Conservation (phyloP, 805 yeast species). For the Metschnikowia borealis region DNA sequence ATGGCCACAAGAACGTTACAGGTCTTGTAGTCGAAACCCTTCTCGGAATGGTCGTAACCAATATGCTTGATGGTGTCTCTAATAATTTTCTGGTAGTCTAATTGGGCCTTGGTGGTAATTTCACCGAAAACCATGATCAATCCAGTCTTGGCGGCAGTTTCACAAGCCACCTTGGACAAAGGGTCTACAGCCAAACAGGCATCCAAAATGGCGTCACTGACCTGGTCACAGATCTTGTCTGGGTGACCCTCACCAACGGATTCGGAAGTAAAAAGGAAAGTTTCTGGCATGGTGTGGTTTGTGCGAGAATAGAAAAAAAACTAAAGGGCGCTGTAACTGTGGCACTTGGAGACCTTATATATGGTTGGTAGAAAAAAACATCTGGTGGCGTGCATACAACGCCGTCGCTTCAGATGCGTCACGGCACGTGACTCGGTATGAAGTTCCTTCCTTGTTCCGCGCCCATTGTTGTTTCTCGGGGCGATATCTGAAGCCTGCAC, state of each 20-base stretch:
- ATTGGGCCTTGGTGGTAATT: slow-evolving; percentile 92
- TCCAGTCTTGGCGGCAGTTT: slow-evolving; percentile 98
- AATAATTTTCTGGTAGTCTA: slow-evolving; percentile 95
- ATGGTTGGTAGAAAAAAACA: slow-evolving; percentile 3
- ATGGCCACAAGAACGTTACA: slow-evolving; percentile 98
- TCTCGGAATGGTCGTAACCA: slow-evolving; percentile 93
- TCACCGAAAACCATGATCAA: slow-evolving; percentile 99
- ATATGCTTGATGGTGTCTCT: slow-evolving; percentile 98
- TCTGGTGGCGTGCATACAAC: background rate
- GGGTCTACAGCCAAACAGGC: slow-evolving; percentile 97
- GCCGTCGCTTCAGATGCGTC: slow-evolving; percentile 8
- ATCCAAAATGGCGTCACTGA: slow-evolving; percentile 95
- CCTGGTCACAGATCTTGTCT: slow-evolving; percentile 97
- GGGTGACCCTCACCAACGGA: slow-evolving; percentile 96
- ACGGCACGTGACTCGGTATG: slow-evolving; percentile 10
- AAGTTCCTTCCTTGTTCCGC: background rate
- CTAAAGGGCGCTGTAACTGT: background rate
- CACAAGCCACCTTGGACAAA: slow-evolving; percentile 97
- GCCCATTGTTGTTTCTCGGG: background rate
- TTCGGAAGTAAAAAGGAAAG: slow-evolving; percentile 73
- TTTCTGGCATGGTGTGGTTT: slow-evolving; percentile 24
- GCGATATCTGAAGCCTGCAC: background rate
- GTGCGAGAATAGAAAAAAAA: slow-evolving; percentile 1
- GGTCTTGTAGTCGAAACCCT: slow-evolving; percentile 98
- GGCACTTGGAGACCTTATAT: slow-evolving; percentile 9